These are phyloP conservation scores for Mycena galericulata DNA, from an alignment of 768 basidiomycete genomes.

Conservation along the genomic window DNA sequence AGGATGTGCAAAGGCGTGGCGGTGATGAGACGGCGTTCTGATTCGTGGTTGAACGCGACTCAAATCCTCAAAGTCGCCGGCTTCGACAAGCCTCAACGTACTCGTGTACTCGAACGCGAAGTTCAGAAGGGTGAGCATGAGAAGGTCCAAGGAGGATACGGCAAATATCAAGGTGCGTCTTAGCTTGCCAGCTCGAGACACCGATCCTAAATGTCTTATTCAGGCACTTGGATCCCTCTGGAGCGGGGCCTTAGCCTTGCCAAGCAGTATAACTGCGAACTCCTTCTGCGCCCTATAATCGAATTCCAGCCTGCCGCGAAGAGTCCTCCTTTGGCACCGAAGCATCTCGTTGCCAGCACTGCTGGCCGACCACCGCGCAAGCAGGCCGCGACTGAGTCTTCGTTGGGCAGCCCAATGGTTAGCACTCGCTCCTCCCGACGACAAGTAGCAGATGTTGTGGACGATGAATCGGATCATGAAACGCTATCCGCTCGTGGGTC, in stretches of 20 bases:
- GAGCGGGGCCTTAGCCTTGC: constrained; percentile 89
- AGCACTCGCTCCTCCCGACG: constrained; percentile 74
- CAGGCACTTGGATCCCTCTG: constrained; percentile 99
- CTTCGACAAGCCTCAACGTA: constrained; percentile 98
- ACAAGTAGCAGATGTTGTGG: constrained; percentile 57
- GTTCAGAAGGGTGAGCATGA: constrained; percentile 99
- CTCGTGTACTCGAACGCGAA: constrained; percentile 96
- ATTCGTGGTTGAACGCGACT: constrained; percentile 99
- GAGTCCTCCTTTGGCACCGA: constrained; percentile 95
- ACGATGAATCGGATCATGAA: constrained; percentile 73
- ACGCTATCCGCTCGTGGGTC: constrained; percentile 77
- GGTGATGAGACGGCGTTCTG: constrained; percentile 96
- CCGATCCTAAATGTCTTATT: neutral
- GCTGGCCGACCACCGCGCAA: constrained; percentile 63
- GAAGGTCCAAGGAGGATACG: constrained; percentile 99
- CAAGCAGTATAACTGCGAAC: constrained; percentile 93
- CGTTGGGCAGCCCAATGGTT: constrained; percentile 50
- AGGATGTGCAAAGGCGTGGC: constrained; percentile 97
- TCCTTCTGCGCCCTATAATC: constrained; percentile 89
- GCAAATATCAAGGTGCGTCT: constrained; percentile 95
- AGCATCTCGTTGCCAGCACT: constrained; percentile 88
- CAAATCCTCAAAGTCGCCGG: constrained; percentile 99
- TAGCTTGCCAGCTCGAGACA: constrained; percentile 13
- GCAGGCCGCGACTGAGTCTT: constrained; percentile 51
- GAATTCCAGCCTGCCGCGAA: constrained; percentile 92